phyloP scores from a whole-genome alignment of 2,329 filamentous ascomycete genomes.

The Aspergillus piperis region DNA sequence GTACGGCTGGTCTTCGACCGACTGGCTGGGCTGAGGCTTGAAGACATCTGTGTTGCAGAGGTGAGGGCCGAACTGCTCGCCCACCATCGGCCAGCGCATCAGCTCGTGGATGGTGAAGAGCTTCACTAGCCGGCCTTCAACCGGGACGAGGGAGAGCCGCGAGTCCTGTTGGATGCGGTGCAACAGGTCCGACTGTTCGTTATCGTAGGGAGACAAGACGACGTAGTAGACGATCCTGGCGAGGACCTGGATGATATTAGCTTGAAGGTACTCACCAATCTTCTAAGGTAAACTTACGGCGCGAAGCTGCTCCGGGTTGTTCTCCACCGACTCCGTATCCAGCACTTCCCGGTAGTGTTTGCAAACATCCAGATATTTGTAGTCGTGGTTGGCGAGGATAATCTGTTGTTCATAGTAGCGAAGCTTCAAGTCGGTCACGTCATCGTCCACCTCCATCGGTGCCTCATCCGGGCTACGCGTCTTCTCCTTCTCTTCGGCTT shows the following conservation, averaged over 20 bases:
- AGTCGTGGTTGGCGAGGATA: slow-evolving; percentile 89
- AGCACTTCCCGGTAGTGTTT: slow-evolving; percentile 97
- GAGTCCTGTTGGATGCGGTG: slow-evolving; percentile 87
- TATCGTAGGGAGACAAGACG: slow-evolving; percentile 94
- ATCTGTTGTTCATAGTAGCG: slow-evolving; percentile 98
- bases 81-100: slow-evolving; percentile 96
- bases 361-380: slow-evolving; percentile 96
- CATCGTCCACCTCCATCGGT: slow-evolving; percentile 75
- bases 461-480: slow-evolving; percentile 75
- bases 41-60: slow-evolving; percentile 90
- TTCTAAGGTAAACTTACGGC: slow-evolving; percentile 63
- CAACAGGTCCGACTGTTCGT: slow-evolving; percentile 95
- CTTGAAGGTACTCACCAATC: slow-evolving; percentile 5
- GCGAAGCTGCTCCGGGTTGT: slow-evolving; percentile 80
- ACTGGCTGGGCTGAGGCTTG: slow-evolving; percentile 62
- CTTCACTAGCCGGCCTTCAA: slow-evolving; percentile 84
- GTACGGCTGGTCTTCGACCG: slow-evolving; percentile 75
- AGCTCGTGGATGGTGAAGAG: slow-evolving; percentile 94
- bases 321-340: slow-evolving; percentile 92
- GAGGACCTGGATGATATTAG: slow-evolving; percentile 64
- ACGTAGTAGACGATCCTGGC: slow-evolving; percentile 97
- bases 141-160: slow-evolving; percentile 73
- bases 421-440: slow-evolving; percentile 95
- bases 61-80: slow-evolving; percentile 84
- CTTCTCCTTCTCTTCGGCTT: slow-evolving; percentile 73